Base-by-base conservation (phyloP, 139 green algal species). In the Closterium sp. region DNA sequence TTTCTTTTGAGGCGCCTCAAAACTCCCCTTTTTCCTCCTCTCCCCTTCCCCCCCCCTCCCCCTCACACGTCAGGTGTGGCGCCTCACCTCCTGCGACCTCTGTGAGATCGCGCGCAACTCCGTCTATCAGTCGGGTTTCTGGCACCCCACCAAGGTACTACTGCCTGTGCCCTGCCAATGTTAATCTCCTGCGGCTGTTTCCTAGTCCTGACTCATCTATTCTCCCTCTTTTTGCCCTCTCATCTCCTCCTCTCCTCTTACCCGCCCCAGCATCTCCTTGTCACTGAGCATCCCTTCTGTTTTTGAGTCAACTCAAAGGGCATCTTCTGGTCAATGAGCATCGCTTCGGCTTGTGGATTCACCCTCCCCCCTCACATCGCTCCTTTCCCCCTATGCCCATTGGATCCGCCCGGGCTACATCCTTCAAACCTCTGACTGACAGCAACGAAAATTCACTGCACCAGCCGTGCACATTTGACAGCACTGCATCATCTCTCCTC, bases 81-180 rank as follows among this genome's bases (percentile, higher is more conserved):
- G 99, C 95, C 95, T 99, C 91, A 97, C 89, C 88, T 95, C 95
- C 10, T 98, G 97, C 3, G 98, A 99, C 94, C 95, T 99, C 88
- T 99, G 97, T 93, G 98, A 99, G 95, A 97, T 99, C 55, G 98
- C 98, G 0, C 96, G 98, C 92, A 99, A 98, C 94, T 96, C 93
- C 66, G 98, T 99, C 64, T 94, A 99, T 93, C 97, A 99, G 96
- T 97, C 93, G 19, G 98, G 97, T 83, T 99, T 99, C 95, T 97
- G 97, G 8, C 97, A 98, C 94, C 95, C 96, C 25, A 95, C 94
- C 94, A 97, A 95, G 90, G 90, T 92, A 2, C 12, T n/a, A n/a
- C n/a, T n/a, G n/a, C n/a, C n/a, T n/a, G 88, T 81, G 35, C 86
- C n/a, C n/a, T n/a, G n/a, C 55, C 55, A 76, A 76, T 55, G 36